Evolutionary conservation across 805 yeast genomes (phyloP).

Genomic region (Cyberlindnera saturnus): DNA sequence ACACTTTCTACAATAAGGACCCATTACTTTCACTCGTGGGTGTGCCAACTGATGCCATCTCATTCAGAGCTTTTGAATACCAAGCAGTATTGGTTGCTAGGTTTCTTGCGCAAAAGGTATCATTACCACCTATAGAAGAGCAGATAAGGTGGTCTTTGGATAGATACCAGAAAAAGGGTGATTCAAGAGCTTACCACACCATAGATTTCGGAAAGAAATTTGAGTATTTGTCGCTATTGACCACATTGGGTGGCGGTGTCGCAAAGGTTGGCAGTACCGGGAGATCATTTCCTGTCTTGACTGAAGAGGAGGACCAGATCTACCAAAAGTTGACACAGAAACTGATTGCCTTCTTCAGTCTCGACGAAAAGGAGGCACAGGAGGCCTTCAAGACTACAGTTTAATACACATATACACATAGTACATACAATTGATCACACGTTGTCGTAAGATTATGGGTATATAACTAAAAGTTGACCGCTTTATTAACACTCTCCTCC

Average conservation of each 20-base stretch:
- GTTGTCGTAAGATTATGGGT: background rate
- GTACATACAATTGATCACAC: background rate
- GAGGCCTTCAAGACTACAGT: background rate
- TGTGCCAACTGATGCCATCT: constrained; percentile 32
- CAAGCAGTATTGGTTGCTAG: constrained; percentile 34
- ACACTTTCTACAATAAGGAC: constrained; percentile 29
- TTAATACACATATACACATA: background rate
- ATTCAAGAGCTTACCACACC: constrained; percentile 27
- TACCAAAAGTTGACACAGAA: constrained; percentile 7
- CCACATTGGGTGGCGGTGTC: constrained; percentile 24
- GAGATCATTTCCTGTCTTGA: constrained; percentile 20
- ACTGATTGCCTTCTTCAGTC: constrained; percentile 16
- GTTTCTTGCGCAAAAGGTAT: constrained; percentile 26
- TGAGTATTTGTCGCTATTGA: constrained; percentile 22
- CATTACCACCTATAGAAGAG: constrained; percentile 25
- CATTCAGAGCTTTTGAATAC: constrained; percentile 35
- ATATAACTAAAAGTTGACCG: constrained; percentile 17
- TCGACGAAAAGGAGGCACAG: constrained; percentile 2
- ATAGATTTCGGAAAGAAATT: constrained; percentile 30
- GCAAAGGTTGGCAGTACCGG: constrained; percentile 12
- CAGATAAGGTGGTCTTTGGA: constrained; percentile 28
- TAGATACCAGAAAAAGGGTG: constrained; percentile 25
- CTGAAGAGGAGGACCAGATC: constrained; percentile 25
- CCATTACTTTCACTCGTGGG: constrained; percentile 32
- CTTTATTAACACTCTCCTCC: constrained; percentile 15